These are phyloP conservation scores for Cyberlindnera suaveolens DNA, from an alignment of 805 yeast genomes.

Conservation along the genomic window DNA sequence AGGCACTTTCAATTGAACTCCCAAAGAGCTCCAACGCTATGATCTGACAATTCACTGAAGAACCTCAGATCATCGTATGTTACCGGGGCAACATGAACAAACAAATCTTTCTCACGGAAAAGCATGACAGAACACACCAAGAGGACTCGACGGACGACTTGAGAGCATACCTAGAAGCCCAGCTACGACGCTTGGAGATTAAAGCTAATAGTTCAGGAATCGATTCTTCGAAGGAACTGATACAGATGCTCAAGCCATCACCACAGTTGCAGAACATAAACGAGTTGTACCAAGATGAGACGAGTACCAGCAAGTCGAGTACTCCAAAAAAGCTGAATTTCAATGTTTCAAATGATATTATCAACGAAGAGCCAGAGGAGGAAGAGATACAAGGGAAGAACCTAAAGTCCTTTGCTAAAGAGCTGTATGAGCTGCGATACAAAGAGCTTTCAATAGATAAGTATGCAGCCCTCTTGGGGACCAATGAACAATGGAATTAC, in stretches of 20 bases:
- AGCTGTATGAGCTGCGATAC: constrained; percentile 28
- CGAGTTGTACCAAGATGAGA: constrained; percentile 13
- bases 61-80: too few species aligned
- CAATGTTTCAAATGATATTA: constrained; percentile 14
- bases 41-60: too few species aligned
- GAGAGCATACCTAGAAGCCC: constrained; percentile 6
- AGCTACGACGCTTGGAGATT: constrained; percentile 10
- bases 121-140: too few species aligned
- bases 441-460: constrained; percentile 31
- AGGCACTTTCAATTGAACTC: too few species aligned
- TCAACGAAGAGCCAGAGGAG: constrained; percentile 20
- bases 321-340: constrained; percentile 7
- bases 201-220: constrained; percentile 4
- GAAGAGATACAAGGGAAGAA: constrained; percentile 2
- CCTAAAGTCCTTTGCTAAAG: constrained; percentile 21
- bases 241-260: constrained; percentile 14
- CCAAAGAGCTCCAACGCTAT: too few species aligned
- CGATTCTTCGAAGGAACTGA: constrained; percentile 2
- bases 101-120: too few species aligned
- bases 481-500: constrained; percentile 19
- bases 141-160: constrained; percentile 8
- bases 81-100: too few species aligned
- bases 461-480: constrained; percentile 37
- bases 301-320: constrained; percentile 4
- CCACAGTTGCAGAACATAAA: constrained; percentile 18